Base-by-base conservation (phyloP, 306 rosid genomes). In the Lathyrus oleraceus region DNA sequence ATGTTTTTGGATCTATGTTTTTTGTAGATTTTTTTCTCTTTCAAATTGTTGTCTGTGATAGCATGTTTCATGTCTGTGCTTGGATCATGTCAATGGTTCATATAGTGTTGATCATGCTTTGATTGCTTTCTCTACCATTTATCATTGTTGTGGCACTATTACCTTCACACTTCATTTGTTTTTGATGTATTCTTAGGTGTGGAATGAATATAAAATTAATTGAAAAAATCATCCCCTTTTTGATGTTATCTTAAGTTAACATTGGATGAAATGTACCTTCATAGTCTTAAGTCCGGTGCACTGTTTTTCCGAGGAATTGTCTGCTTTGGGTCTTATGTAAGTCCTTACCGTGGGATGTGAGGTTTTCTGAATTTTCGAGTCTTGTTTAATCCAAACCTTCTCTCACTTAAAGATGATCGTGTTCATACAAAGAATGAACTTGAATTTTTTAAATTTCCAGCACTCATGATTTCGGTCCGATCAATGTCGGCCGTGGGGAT, bases 31-130 rank as follows among this genome's bases (percentile, higher is more conserved):
- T 53, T 78, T 54, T 52, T 77, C 53, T 61, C 68, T 48, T 44
- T 3, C 8, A 39, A 25, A 36, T 13, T 73, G 25, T 61, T 67
- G 73, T 67, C 8, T 51, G 1, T 49, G 27, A 53, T 59, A 17
- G 39, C 7, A 16, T 76, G 36, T 20, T 76, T 66, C 78, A 66
- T 67, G 58, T 63, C 54, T 45, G 71, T 70, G 36, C 62, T n/a
- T 57, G 71, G 96, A 90, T 90, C 95, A 76, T 23, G 67, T 73
- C 48, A 21, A 21, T 3, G 49, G 6, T 19, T 70, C 51, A 36
- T 57, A 9, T 23, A 39, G n/a, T 23, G 52, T 71, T 63, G 70
- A 81, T 83, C 87, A 53, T 61, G 40, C 75, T 71, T 67, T 76
- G 62, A 10, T 83, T 79, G 48, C 19, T 76, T 17, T 69, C 30